These are phyloP conservation scores for Rosa multiflora DNA, from an alignment of 306 rosid species.

Conservation along the genomic window DNA sequence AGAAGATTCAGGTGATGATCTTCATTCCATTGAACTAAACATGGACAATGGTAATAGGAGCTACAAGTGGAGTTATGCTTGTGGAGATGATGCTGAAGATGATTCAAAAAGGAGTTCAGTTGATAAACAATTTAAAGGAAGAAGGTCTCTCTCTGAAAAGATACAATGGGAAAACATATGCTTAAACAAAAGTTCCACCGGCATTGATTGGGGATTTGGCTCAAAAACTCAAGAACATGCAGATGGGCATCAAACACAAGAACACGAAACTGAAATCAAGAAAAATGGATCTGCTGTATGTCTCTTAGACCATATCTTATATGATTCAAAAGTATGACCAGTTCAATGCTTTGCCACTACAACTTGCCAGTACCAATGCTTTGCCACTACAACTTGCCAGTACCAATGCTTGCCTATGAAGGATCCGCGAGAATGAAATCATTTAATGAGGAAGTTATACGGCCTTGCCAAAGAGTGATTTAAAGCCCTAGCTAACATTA, in stretches of 20 bases:
- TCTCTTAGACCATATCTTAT: constrained; percentile 40
- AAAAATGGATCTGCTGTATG: constrained; percentile 36
- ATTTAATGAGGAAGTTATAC: not conserved
- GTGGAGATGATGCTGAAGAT: constrained; percentile 40
- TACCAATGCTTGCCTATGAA: constrained; percentile 21
- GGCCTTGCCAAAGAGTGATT: not conserved
- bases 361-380: constrained; percentile 27
- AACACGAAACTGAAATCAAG: constrained; percentile 36
- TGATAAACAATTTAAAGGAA: constrained; percentile 60
- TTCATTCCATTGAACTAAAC: constrained; percentile 85
- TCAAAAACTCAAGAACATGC: constrained; percentile 41
- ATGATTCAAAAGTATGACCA: constrained; percentile 25
- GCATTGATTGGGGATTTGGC: constrained; percentile 49
- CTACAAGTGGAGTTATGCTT: constrained; percentile 62
- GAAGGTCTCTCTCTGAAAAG: constrained; percentile 70
- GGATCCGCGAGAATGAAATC: not conserved
- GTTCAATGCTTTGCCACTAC: constrained; percentile 32
- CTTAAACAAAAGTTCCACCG: constrained; percentile 53
- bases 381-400: constrained; percentile 32
- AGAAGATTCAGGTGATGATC: constrained; percentile 63
- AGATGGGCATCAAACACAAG: constrained; percentile 43
- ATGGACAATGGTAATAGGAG: constrained; percentile 63
- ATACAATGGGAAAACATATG: constrained; percentile 95
- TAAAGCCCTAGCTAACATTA: not conserved
- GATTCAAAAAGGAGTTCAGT: constrained; percentile 47